Percentiles rank a stretch among this genome's conserved stretches.
These are phyloP conservation scores for Punctularia strigosozonata DNA, from an alignment of 768 basidiomycete species.

Conservation along the genomic window DNA sequence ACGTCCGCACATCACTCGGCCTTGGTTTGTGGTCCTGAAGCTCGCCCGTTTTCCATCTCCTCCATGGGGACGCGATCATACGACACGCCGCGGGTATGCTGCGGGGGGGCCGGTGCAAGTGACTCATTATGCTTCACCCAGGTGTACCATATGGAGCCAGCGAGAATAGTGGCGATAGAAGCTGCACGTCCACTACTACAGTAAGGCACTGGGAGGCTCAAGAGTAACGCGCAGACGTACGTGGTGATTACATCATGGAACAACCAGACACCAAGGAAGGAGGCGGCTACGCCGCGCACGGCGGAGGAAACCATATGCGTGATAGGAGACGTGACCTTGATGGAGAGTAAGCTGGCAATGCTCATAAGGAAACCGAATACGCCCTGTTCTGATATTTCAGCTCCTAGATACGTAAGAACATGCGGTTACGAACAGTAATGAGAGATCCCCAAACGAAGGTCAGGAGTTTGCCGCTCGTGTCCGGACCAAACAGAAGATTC, in stretches of 20 bases:
- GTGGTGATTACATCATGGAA: conserved; percentile 73
- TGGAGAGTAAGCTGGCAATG: conserved; percentile 84
- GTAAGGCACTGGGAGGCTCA: conserved; percentile 3
- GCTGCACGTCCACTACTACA: conserved; percentile 58
- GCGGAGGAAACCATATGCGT: conserved; percentile 97
- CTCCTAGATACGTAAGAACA: background rate
- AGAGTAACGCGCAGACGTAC: conserved; percentile 29
- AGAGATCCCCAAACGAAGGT: conserved; percentile 73
- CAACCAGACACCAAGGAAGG: conserved; percentile 67
- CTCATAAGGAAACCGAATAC: conserved; percentile 89
- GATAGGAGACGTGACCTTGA: conserved; percentile 95
- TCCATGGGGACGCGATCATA: no score
- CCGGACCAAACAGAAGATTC: conserved; percentile 42
- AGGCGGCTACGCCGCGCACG: conserved; percentile 88
- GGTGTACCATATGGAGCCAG: conserved; percentile 77
- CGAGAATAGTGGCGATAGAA: conserved; percentile 72
- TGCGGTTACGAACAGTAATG: conserved; percentile 51
- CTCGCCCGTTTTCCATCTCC: no score
- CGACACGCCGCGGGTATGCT: no score
- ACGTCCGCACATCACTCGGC: no score
- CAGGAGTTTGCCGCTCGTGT: conserved; percentile 31
- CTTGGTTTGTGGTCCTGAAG: no score
- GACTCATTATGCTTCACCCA: conserved; percentile 77
- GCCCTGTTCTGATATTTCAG: conserved; percentile 34
- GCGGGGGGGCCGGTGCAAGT: no score